Conservation (phyloP, 2,329 filamentous ascomycete genomes). For the Daldinia sp. region DNA sequence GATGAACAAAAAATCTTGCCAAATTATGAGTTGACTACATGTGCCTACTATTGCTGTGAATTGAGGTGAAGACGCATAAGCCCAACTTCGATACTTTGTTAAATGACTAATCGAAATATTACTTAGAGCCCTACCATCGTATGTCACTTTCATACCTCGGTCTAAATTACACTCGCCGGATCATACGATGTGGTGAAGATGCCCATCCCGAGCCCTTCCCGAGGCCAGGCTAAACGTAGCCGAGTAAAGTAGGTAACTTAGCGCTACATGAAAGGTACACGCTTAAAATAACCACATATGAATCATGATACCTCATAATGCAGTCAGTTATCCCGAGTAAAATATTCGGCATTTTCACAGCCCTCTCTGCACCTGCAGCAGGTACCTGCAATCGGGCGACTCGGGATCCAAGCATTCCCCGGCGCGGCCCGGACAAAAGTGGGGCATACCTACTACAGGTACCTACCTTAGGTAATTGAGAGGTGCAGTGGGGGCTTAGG, state of each 20-base stretch:
- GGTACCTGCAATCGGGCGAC: not conserved
- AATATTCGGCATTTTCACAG: not conserved
- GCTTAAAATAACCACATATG: no score
- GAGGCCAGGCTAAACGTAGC: no score
- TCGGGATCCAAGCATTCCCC: slow-evolving; percentile 1
- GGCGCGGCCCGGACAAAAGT: not conserved
- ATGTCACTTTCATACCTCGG: not conserved
- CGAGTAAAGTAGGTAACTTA: no score
- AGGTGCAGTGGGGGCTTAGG: not conserved
- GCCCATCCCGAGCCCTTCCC: no score
- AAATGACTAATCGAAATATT: not conserved
- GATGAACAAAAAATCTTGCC: not conserved
- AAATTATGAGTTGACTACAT: not conserved
- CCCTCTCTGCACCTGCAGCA: not conserved
- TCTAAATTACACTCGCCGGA: no score
- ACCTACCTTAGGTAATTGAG: not conserved
- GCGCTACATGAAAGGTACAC: no score
- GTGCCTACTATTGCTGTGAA: not conserved
- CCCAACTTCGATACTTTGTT: no score
- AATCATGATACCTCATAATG: no score
- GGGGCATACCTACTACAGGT: not conserved
- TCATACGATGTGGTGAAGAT: no score
- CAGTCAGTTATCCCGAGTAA: no score
- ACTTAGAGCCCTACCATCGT: not conserved
- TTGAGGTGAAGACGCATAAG: not conserved